phyloP scores from a whole-genome alignment of 768 basidiomycete genomes.

The Termitomyces sp. region DNA sequence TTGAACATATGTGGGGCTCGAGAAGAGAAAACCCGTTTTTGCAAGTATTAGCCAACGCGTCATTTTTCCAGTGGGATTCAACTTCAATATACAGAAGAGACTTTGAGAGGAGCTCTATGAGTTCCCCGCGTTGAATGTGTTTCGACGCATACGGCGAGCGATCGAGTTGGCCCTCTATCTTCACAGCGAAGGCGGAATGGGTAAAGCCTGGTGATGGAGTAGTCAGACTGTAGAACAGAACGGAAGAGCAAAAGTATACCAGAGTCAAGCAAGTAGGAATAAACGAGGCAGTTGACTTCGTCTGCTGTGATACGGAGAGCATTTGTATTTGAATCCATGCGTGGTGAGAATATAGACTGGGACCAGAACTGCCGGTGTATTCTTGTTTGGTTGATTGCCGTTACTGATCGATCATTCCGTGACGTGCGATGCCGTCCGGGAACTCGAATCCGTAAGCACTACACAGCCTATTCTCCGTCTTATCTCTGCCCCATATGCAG shows the following conservation, averaged over 20 bases:
- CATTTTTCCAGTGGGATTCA: slow-evolving; percentile 75
- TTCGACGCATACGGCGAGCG: slow-evolving; percentile 62
- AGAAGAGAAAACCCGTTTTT: slow-evolving; percentile 69
- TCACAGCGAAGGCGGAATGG: slow-evolving; percentile 78
- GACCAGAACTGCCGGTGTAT: neutral
- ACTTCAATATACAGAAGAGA: slow-evolving; percentile 78
- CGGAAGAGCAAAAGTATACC: slow-evolving; percentile 33
- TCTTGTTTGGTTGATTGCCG: slow-evolving; percentile 8
- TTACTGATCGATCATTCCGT: slow-evolving; percentile 14
- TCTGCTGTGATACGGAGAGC: slow-evolving; percentile 69
- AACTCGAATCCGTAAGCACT: neutral
- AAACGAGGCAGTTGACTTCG: slow-evolving; percentile 80
- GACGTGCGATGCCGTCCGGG: slow-evolving; percentile 5
- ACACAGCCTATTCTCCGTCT: slow-evolving; percentile 1
- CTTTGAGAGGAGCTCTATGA: slow-evolving; percentile 75
- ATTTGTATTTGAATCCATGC: slow-evolving; percentile 4
- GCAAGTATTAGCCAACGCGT: slow-evolving; percentile 58
- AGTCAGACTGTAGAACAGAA: neutral
- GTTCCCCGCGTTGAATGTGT: slow-evolving; percentile 76
- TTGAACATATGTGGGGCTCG: slow-evolving; percentile 65
- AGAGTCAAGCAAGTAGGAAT: slow-evolving; percentile 80
- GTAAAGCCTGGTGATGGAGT: slow-evolving; percentile 51
- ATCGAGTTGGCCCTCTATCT: slow-evolving; percentile 68
- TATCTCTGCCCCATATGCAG: slow-evolving; percentile 14
- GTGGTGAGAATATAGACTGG: neutral